Evolutionary conservation across 1,284 basidiomycete species (phyloP), one percentile per base, ranked within the genome.

Genomic region (Cryptococcus sp.): DNA sequence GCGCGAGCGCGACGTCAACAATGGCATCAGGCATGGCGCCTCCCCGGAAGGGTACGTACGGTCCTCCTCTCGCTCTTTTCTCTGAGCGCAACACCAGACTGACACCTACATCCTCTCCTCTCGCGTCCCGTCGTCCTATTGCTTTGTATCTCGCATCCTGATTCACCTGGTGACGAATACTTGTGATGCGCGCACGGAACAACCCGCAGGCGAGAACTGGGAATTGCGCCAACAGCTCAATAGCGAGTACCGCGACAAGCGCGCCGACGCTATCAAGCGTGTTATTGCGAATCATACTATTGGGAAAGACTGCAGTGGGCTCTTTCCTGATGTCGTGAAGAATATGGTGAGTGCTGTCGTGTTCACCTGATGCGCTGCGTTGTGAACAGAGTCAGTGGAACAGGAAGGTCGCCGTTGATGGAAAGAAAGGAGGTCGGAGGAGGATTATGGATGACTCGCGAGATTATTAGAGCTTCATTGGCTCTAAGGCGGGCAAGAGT

Each of bases 241-340:
- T 80, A 93, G 90, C 72, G 91, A 97, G 76, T 97, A 96, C 81
- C 84, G 88, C 61, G 93, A 97, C 68, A 90, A 91, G 75, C 84
- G 95, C 59, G 97, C 97, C 79, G 95, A 98, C 88, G 96, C 95
- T 4, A 97, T 99, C 82, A 98, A 98, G 81, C 85, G 90, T 50
- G 90, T 92, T 62, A 95, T 95, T 73, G 93, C 93, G 50, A 93
- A 91, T 68, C 94, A 95, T 89, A 95, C 92, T 1, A 91, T 96
- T 61, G 91, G 92, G 57, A 96, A 96, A 85, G 93, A 97, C 81
- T 91, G 95, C 78, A 90, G 89, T 75, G 95, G 93, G 38, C 86
- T 99, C 63, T 98, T 99, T 75, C 93, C 93, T 6, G 93, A 97
- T 79, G 95, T 99, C 23, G 87, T 99, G 75, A 98, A 98, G 85